These are phyloP conservation scores for Cyclotella atomus DNA, from an alignment of 108 stramenopile genomes.

Conservation along the genomic window DNA sequence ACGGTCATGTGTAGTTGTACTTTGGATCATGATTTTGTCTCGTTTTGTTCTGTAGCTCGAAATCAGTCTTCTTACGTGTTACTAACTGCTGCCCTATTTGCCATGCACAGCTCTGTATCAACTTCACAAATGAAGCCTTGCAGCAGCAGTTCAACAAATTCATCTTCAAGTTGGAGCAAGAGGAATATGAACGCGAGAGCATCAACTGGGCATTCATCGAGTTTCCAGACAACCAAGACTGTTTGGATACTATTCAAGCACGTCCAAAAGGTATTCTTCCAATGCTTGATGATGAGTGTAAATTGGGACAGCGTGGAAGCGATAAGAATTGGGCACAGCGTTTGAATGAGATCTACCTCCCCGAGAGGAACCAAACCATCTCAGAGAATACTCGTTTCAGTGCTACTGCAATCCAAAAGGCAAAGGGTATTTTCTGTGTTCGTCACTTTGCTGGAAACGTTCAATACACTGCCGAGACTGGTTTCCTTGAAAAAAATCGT, in stretches of 20 bases:
- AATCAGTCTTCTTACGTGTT: neutral
- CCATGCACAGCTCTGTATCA: conserved; percentile 95
- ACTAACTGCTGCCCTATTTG: neutral
- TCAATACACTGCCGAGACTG: conserved; percentile 88
- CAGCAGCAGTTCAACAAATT: conserved; percentile 99
- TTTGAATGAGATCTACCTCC: conserved; percentile 81
- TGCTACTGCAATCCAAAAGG: conserved; percentile 80
- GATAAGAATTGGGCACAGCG: conserved; percentile 87
- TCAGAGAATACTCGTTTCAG: conserved; percentile 83
- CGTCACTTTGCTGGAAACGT: conserved; percentile 97
- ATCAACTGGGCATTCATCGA: conserved; percentile 91
- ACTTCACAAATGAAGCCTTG: conserved; percentile 99
- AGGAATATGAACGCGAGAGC: conserved; percentile 91
- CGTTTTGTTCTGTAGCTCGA: neutral
- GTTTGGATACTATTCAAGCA: conserved; percentile 97
- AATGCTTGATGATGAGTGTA: conserved; percentile 95
- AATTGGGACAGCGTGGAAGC: conserved; percentile 75
- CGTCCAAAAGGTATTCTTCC: conserved; percentile 88
- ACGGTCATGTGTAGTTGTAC: too few species aligned
- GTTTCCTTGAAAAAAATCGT: conserved; percentile 98
- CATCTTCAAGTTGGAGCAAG: conserved; percentile 99
- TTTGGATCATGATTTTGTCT: neutral
- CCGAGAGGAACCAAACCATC: conserved; percentile 72
- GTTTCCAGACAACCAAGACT: conserved; percentile 98
- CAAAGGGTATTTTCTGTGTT: conserved; percentile 81